Conservation (phyloP, 192 early-diverging fungal species). For the Umbelopsis isabellina region DNA sequence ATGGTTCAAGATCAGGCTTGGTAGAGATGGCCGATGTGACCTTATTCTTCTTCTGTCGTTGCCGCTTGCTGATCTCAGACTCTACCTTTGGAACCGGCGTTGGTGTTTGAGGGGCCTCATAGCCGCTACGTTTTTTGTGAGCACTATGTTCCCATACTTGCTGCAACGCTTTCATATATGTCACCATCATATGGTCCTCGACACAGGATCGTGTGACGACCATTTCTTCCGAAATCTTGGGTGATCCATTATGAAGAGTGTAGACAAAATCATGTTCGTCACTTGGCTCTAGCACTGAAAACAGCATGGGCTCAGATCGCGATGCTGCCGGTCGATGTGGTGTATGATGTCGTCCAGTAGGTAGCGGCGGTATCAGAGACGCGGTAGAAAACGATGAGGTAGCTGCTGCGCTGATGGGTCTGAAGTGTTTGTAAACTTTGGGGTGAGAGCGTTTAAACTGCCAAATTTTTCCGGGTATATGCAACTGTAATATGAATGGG, state of each 20-base stretch:
- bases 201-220: constrained; percentile 39
- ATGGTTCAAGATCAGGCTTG: background rate
- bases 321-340: background rate
- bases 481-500: background rate
- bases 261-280: constrained; percentile 28
- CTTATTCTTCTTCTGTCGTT: background rate
- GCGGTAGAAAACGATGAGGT: constrained; percentile 1
- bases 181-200: constrained; percentile 45
- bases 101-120: background rate
- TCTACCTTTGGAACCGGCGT: background rate
- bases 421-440: background rate
- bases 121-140: background rate
- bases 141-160: constrained; percentile 16
- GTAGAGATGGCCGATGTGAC: background rate
- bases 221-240: constrained; percentile 38
- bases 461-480: constrained; percentile 36
- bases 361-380: background rate
- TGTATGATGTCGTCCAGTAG: background rate
- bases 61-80: no score
- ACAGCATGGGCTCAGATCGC: constrained; percentile 6
- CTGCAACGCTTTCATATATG: constrained; percentile 38
- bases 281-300: background rate
- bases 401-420: constrained; percentile 2
- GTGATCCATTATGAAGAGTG: constrained; percentile 32
- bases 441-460: constrained; percentile 31